Evolutionary conservation across 2,329 filamentous ascomycete genomes (phyloP).

Genomic region (Xylariaceae sp.): DNA sequence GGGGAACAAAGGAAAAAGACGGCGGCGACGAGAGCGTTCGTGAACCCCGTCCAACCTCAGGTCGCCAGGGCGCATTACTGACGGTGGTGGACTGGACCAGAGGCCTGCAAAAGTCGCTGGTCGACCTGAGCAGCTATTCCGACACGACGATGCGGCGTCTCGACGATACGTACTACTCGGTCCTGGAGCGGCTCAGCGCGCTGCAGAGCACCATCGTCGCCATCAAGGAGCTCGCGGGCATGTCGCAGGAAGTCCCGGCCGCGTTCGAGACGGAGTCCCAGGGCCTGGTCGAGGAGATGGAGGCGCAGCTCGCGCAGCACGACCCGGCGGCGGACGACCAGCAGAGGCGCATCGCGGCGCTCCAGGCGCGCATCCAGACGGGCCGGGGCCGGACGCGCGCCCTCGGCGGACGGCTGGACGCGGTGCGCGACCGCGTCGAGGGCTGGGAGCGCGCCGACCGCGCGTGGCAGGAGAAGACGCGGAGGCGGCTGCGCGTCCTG

Average conservation of each 20-base stretch:
- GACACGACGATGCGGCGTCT: conserved; percentile 56
- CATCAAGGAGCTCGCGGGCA: conserved; percentile 58
- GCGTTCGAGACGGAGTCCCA: conserved; percentile 54
- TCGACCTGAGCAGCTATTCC: conserved; percentile 51
- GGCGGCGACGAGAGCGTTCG: conserved; percentile 33
- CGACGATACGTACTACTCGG: conserved; percentile 66
- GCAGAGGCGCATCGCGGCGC: conserved; percentile 50
- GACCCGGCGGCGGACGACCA: conserved; percentile 58
- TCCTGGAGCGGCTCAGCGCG: conserved; percentile 59
- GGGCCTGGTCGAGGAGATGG: conserved; percentile 53
- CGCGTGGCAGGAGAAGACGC: conserved; percentile 61
- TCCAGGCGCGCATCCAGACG: conserved; percentile 54
- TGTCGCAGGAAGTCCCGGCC: conserved; percentile 49
- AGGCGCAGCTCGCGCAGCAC: conserved; percentile 51
- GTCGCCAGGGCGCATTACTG: conserved; percentile 11
- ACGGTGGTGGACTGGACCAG: conserved; percentile 25
- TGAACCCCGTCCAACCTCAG: conserved; percentile 5
- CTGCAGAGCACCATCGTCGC: conserved; percentile 57
- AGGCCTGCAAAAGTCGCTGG: conserved; percentile 43
- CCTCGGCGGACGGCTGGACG: conserved; percentile 56
- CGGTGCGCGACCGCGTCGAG: conserved; percentile 57
- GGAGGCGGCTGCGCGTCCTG: conserved; percentile 51
- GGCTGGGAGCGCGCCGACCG: conserved; percentile 59
- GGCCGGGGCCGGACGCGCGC: conserved; percentile 52
- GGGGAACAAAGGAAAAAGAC: conserved; percentile 34